A percentile compares a stretch with the other conserved stretches of the same genome.
Conservation (phyloP, 768 basidiomycete species). For the Rhodotorula sphaerocarpa region DNA sequence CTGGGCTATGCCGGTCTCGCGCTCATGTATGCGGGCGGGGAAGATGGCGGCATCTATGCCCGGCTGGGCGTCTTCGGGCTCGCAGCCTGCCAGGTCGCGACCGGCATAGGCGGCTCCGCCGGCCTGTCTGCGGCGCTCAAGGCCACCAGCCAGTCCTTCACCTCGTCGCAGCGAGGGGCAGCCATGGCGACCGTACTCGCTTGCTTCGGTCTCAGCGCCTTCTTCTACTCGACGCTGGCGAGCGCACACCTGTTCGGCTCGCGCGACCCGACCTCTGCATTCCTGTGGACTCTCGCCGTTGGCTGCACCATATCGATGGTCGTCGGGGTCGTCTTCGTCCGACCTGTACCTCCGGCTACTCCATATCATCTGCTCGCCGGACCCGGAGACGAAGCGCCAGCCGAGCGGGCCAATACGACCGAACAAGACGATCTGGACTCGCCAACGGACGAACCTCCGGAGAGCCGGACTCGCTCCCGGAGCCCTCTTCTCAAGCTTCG, state of each 20-base stretch:
- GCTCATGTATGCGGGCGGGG: constrained; percentile 11
- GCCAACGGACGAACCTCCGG: background rate
- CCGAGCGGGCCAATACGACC: no score
- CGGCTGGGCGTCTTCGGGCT: constrained; percentile 9
- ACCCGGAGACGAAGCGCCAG: background rate
- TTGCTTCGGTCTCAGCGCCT: constrained; percentile 22
- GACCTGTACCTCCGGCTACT: background rate
- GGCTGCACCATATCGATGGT: constrained; percentile 7
- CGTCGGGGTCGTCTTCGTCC: constrained; percentile 25
- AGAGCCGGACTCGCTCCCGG: background rate
- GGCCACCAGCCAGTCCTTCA: constrained; percentile 18
- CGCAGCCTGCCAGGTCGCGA: constrained; percentile 14
- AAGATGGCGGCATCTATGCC: constrained; percentile 6
- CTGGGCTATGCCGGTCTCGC: constrained; percentile 13
- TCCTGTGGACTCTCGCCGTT: constrained; percentile 28
- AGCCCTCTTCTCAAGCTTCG: constrained; percentile 5
- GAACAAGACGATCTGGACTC: no score
- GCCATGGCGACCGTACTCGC: constrained; percentile 26
- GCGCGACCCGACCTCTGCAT: constrained; percentile 20
- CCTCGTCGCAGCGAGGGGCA: constrained; percentile 6
- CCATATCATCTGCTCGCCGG: background rate
- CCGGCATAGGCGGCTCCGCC: constrained; percentile 11
- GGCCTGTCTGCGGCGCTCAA: constrained; percentile 1
- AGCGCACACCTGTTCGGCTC: constrained; percentile 14
- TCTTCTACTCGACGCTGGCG: constrained; percentile 29